Conservation (phyloP, 2,329 filamentous ascomycete species). For the Cladosporium austrohemisphaericum region DNA sequence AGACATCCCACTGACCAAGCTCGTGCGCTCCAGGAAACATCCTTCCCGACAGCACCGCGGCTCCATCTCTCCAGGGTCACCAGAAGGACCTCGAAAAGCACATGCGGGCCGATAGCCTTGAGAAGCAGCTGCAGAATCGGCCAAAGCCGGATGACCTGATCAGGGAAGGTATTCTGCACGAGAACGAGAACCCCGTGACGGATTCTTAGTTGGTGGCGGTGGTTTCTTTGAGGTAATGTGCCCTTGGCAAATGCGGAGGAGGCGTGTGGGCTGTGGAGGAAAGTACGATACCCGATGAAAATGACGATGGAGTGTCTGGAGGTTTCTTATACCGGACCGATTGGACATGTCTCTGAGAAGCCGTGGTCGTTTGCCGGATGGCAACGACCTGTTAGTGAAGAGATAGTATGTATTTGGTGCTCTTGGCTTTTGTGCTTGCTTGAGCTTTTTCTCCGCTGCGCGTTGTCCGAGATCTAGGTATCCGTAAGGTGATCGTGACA, state of each 20-base stretch:
- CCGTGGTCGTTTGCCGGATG: constrained; percentile 7
- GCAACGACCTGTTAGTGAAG: background rate
- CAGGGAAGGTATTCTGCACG: constrained; percentile 70
- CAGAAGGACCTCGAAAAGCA: constrained; percentile 82
- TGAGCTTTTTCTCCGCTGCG: constrained; percentile 5
- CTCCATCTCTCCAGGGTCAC: constrained; percentile 73
- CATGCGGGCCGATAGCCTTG: constrained; percentile 82
- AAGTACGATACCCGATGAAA: constrained; percentile 3
- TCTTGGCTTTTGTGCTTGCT: constrained; percentile 11
- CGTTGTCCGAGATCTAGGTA: too few species aligned
- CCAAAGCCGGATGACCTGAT: constrained; percentile 74
- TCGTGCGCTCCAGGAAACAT: constrained; percentile 66
- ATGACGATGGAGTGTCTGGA: constrained; percentile 12
- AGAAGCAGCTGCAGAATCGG: constrained; percentile 77
- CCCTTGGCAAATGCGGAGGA: constrained; percentile 6
- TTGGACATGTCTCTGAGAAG: constrained; percentile 1
- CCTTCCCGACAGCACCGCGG: constrained; percentile 71
- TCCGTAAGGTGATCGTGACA: too few species aligned
- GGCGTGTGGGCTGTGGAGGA: constrained; percentile 11
- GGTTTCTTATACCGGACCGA: constrained; percentile 8
- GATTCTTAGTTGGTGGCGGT: constrained; percentile 2
- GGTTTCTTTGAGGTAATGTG: constrained; percentile 13
- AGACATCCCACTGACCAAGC: constrained; percentile 1
- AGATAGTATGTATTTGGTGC: background rate
- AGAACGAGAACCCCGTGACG: constrained; percentile 16